A percentile compares a stretch with the other conserved stretches of the same genome.
These are phyloP conservation scores for Deuterostichococcus epilithicus DNA, from an alignment of 139 green algal genomes.

Conservation along the genomic window DNA sequence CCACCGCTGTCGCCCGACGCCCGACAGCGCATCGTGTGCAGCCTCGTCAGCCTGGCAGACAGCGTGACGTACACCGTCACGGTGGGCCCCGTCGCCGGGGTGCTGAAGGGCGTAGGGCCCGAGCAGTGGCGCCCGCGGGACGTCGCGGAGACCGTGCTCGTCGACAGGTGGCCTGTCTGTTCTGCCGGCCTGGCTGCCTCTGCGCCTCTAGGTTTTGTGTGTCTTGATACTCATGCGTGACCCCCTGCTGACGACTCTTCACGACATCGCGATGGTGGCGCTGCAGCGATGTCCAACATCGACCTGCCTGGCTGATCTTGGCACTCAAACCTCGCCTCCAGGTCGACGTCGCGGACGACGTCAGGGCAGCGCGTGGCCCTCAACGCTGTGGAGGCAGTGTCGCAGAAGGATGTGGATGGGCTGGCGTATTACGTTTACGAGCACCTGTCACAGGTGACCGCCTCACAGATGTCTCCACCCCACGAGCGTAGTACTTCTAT, in stretches of 20 bases:
- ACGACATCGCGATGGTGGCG: background rate
- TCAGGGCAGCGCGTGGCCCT: slow-evolving; percentile 73
- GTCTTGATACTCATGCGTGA: background rate
- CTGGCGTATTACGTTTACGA: slow-evolving; percentile 74
- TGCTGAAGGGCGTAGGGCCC: slow-evolving; percentile 32
- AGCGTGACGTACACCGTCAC: slow-evolving; percentile 37
- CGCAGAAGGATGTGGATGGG: slow-evolving; percentile 33
- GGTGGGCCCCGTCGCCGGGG: slow-evolving; percentile 35
- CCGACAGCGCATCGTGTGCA: slow-evolving; percentile 76
- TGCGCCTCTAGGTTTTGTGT: background rate
- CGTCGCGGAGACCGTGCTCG: slow-evolving; percentile 72
- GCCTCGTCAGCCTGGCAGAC: slow-evolving; percentile 49
- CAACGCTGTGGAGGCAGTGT: slow-evolving; percentile 59
- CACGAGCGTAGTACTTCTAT: too few relatives aligned
- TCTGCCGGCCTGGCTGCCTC: background rate
- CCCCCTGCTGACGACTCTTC: too few relatives aligned
- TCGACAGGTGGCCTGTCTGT: slow-evolving; percentile 54
- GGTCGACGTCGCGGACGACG: slow-evolving; percentile 71
- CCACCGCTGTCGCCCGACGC: slow-evolving; percentile 72
- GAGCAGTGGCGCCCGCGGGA: slow-evolving; percentile 59
- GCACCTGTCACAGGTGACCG: slow-evolving; percentile 62
- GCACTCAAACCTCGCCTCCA: too few relatives aligned
- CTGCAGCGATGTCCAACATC: background rate
- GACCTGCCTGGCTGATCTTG: background rate
- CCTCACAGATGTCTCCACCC: too few relatives aligned